Conservation (phyloP, 2,329 filamentous ascomycete species). For the Claviceps digitariae region DNA sequence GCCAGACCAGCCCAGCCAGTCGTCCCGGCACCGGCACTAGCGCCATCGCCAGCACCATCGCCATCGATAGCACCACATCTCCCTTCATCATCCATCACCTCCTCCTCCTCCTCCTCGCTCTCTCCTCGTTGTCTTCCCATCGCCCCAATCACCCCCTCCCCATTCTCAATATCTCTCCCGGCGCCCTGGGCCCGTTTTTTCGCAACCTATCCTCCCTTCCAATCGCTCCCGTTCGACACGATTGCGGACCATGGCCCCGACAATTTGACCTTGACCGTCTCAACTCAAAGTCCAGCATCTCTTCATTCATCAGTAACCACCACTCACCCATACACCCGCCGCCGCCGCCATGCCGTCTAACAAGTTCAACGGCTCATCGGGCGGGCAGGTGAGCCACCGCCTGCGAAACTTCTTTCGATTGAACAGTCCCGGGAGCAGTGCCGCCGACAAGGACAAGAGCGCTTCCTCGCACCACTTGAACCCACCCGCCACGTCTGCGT, state of each 20-base stretch:
- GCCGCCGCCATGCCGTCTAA: constrained; percentile 33
- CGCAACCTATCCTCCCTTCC: neutral
- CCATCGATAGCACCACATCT: neutral
- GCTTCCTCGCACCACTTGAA: constrained; percentile 1
- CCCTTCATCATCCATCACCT: neutral
- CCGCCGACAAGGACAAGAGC: constrained; percentile 22
- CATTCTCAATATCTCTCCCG: neutral
- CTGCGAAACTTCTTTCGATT: constrained; percentile 61
- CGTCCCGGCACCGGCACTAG: neutral
- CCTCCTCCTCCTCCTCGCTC: neutral
- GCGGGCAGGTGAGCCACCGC: constrained; percentile 52
- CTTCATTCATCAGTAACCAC: neutral
- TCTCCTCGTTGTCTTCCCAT: neutral
- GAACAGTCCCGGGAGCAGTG: constrained; percentile 32
- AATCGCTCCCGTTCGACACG: neutral
- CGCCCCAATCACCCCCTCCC: neutral
- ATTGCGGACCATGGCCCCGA: constrained; percentile 26
- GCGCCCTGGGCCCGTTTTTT: neutral
- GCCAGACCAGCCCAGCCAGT: neutral
- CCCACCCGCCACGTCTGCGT: constrained; percentile 4
- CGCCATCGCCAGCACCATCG: neutral
- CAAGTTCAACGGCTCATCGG: constrained; percentile 35
- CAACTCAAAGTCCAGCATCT: neutral
- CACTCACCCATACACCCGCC: neutral
- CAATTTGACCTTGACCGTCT: constrained; percentile 20